Base-by-base conservation (phyloP, 2,329 filamentous ascomycete species). In the Calonectria leucothoes region DNA sequence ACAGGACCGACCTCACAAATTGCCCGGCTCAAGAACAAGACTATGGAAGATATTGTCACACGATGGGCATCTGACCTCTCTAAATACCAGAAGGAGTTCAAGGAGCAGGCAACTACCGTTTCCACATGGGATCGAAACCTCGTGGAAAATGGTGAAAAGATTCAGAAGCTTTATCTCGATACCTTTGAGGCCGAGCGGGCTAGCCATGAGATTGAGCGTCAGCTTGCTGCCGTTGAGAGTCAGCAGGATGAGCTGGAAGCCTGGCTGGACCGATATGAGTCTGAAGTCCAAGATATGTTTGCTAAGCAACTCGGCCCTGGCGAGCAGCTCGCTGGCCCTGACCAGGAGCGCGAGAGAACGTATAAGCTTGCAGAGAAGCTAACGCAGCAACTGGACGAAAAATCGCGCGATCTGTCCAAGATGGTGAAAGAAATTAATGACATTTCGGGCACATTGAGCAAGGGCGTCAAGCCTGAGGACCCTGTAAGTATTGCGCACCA, bases 401-500 rank as follows among this genome's bases (percentile, higher is more conserved):
- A 98, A 92, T 95, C 95, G 82, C 94, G 95, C 82, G 95, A 98
- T 82, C 88, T 99, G 75, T 93, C 92, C 61, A 96, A 95, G 86
- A 98, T 99, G 95, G 98, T 99, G 79, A 96, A 98, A 82, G 97
- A 98, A 85, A 98, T 99, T 83, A 99, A 99, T 83, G 92, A 93
- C 78, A 96, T 97, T 75, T 97, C 95, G n/a, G 91, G 94, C 69
- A 95, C 93, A 29, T 87, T 99, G 77, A 96, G 92, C 89, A 98
- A 97, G 89, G 95, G 94, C 72, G 93, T 91, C 85, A 97, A 97
- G 85, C 91, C 94, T 33, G 94, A 97, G 83, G 95, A 97, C 85
- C 94, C 94, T 78, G 95, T 97, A 90, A 86, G 93, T 90, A 80
- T 39, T 52, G 42, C 3, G 14, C 23, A 48, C n/a, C 37, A 35